Evolutionary conservation across 345 rosid species (phyloP).

Genomic region (Abelmoschus esculentus): DNA sequence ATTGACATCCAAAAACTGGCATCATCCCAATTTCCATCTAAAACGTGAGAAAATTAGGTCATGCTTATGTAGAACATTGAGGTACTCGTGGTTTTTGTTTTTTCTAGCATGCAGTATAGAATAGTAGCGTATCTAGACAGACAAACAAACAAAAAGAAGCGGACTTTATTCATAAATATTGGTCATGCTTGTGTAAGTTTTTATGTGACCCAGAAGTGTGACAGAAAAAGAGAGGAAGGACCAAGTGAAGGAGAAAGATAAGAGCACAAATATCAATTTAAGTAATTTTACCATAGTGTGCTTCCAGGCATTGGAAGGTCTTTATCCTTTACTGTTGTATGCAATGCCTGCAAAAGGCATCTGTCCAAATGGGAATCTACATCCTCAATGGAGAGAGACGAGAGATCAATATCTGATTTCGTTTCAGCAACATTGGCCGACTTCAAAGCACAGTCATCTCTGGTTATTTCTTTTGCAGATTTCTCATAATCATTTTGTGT

Average conservation of each 20-base stretch:
- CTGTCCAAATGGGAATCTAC: conserved; percentile 77
- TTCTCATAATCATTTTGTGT: conserved; percentile 25
- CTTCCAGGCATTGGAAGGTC: conserved; percentile 97
- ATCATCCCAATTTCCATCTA: background rate
- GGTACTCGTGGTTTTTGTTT: background rate
- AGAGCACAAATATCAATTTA: conserved; percentile 2
- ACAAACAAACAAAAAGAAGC: background rate
- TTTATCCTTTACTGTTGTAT: conserved; percentile 74
- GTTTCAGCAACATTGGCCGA: conserved; percentile 22
- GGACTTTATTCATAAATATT: background rate
- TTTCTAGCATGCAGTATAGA: background rate
- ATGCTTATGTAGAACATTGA: background rate
- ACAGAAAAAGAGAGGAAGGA: background rate
- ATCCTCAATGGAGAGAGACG: conserved; percentile 41
- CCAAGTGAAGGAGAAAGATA: background rate
- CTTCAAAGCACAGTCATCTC: conserved; percentile 36
- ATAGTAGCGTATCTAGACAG: background rate
- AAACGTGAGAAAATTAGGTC: background rate
- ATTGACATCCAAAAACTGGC: background rate
- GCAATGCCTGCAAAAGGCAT: conserved; percentile 91
- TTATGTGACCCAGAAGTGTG: background rate
- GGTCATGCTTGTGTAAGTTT: background rate
- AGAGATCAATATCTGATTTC: conserved; percentile 40
- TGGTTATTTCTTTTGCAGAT: conserved; percentile 28
- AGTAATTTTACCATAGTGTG: conserved; percentile 60